phyloP scores from a whole-genome alignment of 1,284 basidiomycete species.

The Sporisorium reilianum region DNA sequence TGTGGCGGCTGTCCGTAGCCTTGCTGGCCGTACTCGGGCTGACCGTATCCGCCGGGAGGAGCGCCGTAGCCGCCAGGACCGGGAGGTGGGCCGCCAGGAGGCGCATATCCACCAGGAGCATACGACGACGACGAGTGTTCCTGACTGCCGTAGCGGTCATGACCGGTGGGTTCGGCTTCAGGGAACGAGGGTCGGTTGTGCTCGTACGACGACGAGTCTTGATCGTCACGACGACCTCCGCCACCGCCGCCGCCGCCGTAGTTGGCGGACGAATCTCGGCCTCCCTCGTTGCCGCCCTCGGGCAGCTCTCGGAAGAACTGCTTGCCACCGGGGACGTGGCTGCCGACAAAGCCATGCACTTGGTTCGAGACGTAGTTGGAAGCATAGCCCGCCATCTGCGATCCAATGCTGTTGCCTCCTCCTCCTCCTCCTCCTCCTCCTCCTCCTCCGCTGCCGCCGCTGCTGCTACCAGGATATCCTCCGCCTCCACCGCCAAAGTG shows the following conservation, averaged over 20 bases:
- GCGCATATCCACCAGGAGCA: slow-evolving; percentile 18
- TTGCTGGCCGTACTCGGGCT: slow-evolving; percentile 22
- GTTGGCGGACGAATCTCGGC: slow-evolving; percentile 6
- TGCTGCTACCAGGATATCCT: not conserved
- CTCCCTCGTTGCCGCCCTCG: slow-evolving; percentile 9
- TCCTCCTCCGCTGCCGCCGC: slow-evolving; percentile 27
- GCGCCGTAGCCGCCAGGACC: slow-evolving; percentile 28
- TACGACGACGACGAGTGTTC: slow-evolving; percentile 10
- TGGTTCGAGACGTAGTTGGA: slow-evolving; percentile 51
- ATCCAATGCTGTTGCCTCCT: slow-evolving; percentile 35
- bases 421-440: no score
- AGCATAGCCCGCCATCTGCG: slow-evolving; percentile 44
- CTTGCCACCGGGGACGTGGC: slow-evolving; percentile 34
- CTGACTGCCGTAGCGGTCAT: slow-evolving; percentile 21
- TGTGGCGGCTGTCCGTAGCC: slow-evolving; percentile 17
- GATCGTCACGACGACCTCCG: slow-evolving; percentile 17
- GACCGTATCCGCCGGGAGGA: slow-evolving; percentile 23
- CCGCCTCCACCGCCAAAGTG: slow-evolving; percentile 16
- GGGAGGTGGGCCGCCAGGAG: slow-evolving; percentile 25
- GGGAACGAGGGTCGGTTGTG: slow-evolving; percentile 39
- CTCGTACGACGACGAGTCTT: slow-evolving; percentile 22
- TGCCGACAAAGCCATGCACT: slow-evolving; percentile 42
- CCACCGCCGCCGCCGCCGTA: slow-evolving; percentile 1
- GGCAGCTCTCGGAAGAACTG: slow-evolving; percentile 40
- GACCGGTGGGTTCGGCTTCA: slow-evolving; percentile 38